Conservation (phyloP, 331 rosid genomes). For the Quercus lobata region DNA sequence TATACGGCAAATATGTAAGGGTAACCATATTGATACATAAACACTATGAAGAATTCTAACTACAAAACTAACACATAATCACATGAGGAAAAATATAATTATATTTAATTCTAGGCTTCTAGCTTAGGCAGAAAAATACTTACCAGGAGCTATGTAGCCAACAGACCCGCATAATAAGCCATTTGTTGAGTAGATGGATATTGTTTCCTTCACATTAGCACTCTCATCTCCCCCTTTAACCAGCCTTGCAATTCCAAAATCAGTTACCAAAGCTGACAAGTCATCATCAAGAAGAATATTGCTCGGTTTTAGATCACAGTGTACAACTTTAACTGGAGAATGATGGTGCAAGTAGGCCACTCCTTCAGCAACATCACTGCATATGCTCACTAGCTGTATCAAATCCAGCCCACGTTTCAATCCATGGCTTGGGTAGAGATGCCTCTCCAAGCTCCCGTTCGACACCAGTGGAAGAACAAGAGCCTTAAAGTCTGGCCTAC, state of each 20-base stretch:
- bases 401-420: constrained; percentile 41
- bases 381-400: constrained; percentile 68
- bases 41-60: no score
- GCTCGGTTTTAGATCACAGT: constrained; percentile 94
- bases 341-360: constrained; percentile 82
- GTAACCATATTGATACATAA: no score
- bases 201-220: constrained; percentile 19
- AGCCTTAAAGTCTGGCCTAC: constrained; percentile 74
- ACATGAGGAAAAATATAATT: neutral
- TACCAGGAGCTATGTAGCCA: constrained; percentile 97
- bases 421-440: constrained; percentile 53
- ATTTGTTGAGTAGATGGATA: constrained; percentile 59
- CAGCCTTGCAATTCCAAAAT: constrained; percentile 85
- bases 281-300: constrained; percentile 81
- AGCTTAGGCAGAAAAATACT: neutral
- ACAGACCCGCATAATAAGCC: constrained; percentile 81
- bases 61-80: no score
- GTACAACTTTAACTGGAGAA: constrained; percentile 76
- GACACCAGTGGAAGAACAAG: constrained; percentile 85
- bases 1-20: no score
- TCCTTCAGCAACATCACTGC: constrained; percentile 88
- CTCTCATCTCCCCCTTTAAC: constrained; percentile 37
- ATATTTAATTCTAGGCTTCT: neutral
- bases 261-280: constrained; percentile 82
- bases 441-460: constrained; percentile 83